These are phyloP conservation scores for Aegilops sharonensis DNA, from an alignment of 176 grass and related monocot genomes.

Conservation along the genomic window DNA sequence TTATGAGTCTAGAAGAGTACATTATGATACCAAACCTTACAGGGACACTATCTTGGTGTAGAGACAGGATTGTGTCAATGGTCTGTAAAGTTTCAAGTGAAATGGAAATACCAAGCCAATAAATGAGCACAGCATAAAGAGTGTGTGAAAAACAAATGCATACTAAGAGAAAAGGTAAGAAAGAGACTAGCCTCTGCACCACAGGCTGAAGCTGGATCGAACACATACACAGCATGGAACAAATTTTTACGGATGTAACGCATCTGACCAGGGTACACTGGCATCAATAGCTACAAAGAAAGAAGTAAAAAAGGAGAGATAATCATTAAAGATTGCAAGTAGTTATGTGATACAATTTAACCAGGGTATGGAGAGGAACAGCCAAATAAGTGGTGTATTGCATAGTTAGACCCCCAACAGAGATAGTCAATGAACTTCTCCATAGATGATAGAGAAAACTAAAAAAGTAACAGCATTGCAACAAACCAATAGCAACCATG, in stretches of 20 bases:
- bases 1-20: conserved; percentile 78
- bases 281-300: conserved; percentile 89
- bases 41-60: conserved; percentile 84
- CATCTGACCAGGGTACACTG: conserved; percentile 91
- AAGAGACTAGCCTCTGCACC: conserved; percentile 69
- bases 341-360: conserved; percentile 3
- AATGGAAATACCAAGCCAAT: conserved; percentile 34
- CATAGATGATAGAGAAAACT: conserved; percentile 15
- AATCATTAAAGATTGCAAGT: background rate
- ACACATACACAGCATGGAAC: conserved; percentile 92
- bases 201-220: conserved; percentile 83
- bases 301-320: conserved; percentile 13
- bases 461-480: background rate
- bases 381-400: conserved; percentile 13
- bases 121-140: conserved; percentile 35
- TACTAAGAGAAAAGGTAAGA: conserved; percentile 15
- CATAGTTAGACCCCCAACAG: background rate
- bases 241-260: conserved; percentile 97
- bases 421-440: background rate
- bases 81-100: conserved; percentile 56
- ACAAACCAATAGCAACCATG: background rate
- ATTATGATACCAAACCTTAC: conserved; percentile 89
- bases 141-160: conserved; percentile 3
- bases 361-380: conserved; percentile 20
- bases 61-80: conserved; percentile 77